These are phyloP conservation scores for Penicillium fuscoglaucum DNA, from an alignment of 2,329 filamentous ascomycete species.

Conservation along the genomic window DNA sequence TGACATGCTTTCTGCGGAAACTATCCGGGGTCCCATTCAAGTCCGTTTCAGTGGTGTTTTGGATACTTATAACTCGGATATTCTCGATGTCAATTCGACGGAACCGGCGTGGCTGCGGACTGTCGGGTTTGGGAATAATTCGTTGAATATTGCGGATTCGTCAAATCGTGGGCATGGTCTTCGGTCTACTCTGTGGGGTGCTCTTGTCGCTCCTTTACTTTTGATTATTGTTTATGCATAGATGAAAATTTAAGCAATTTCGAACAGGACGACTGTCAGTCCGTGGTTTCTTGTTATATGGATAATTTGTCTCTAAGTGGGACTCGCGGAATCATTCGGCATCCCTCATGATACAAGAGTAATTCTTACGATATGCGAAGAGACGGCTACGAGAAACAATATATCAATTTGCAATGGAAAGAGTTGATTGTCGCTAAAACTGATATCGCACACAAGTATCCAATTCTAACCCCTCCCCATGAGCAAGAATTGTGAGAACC, in stretches of 20 bases:
- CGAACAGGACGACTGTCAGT: not conserved
- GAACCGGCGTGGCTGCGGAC: constrained; percentile 16
- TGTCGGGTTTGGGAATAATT: constrained; percentile 21
- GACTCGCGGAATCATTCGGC: not conserved
- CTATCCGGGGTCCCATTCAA: not conserved
- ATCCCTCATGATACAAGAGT: not conserved
- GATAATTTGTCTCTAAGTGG: too few species aligned
- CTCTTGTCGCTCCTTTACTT: not conserved
- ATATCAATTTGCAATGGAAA: not conserved
- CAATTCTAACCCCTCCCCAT: not conserved
- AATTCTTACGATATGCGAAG: too few species aligned
- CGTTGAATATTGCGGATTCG: constrained; percentile 10
- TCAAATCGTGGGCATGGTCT: not conserved
- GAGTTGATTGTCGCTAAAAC: not conserved
- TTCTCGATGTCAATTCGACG: constrained; percentile 9
- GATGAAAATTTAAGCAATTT: not conserved
- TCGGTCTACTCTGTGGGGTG: not conserved
- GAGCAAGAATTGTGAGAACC: not conserved
- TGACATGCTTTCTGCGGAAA: too few species aligned
- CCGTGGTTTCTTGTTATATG: too few species aligned
- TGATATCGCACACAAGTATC: not conserved
- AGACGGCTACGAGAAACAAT: not conserved
- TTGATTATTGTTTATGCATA: not conserved
- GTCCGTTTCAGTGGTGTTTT: constrained; percentile 11
- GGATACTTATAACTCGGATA: constrained; percentile 21